Conservation (phyloP, 257 asterid genomes). For the Buddleja alternifolia region DNA sequence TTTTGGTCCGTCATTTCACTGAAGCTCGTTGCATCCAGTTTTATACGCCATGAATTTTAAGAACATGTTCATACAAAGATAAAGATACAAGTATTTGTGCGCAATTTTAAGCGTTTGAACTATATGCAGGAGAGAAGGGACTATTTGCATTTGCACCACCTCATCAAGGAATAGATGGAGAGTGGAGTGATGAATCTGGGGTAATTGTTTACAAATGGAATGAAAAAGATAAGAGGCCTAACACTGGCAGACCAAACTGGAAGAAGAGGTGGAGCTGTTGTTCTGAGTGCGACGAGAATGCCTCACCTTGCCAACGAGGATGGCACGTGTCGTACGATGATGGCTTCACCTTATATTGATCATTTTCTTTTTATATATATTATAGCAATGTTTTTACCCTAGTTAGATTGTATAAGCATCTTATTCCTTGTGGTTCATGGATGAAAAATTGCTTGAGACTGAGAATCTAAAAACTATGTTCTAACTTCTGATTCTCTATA, state of each 20-base stretch:
- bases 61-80: background rate
- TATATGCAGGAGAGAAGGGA: slow-evolving; percentile 64
- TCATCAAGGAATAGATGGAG: slow-evolving; percentile 75
- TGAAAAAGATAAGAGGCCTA: slow-evolving; percentile 59
- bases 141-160: slow-evolving; percentile 62
- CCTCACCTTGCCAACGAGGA: slow-evolving; percentile 59
- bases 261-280: slow-evolving; percentile 81
- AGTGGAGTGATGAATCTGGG: slow-evolving; percentile 65
- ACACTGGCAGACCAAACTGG: slow-evolving; percentile 65
- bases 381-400: too few relatives aligned
- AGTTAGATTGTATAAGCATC: too few relatives aligned
- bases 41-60: too few relatives aligned
- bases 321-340: slow-evolving; percentile 65
- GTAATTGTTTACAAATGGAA: slow-evolving; percentile 76
- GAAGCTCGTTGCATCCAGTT: background rate
- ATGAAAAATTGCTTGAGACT: too few relatives aligned
- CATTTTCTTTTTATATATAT: background rate
- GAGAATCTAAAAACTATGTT: too few relatives aligned
- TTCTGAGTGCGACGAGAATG: slow-evolving; percentile 55
- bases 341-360: slow-evolving; percentile 52
- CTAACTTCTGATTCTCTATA: too few relatives aligned
- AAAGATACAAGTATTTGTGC: background rate
- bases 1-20: background rate
- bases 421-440: too few relatives aligned
- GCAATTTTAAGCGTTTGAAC: background rate